Conservation (phyloP, 257 asterid genomes). For the Fraxinus excelsior region DNA sequence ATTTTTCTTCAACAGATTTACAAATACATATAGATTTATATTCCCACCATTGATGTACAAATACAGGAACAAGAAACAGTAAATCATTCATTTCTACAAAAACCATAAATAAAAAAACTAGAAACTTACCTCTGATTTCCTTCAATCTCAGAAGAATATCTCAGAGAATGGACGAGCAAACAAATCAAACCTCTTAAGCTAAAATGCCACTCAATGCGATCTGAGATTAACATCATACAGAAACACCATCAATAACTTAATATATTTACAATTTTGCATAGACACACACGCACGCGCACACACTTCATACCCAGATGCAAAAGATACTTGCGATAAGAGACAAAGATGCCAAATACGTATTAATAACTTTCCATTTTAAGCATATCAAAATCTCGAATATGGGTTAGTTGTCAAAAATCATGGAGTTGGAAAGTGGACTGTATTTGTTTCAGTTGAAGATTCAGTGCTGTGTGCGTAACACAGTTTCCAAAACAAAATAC, state of each 20-base stretch:
- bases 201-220: constrained; percentile 24
- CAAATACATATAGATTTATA: neutral
- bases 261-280: no score
- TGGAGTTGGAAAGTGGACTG: constrained; percentile 17
- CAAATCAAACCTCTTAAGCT: constrained; percentile 14
- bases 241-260: constrained; percentile 14
- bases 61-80: neutral
- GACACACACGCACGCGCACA: neutral
- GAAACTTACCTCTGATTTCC: constrained; percentile 24
- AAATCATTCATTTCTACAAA: neutral
- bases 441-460: neutral
- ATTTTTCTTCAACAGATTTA: neutral
- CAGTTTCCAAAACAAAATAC: neutral
- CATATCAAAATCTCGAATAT: constrained; percentile 19
- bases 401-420: constrained; percentile 20
- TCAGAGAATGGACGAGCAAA: constrained; percentile 18
- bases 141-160: constrained; percentile 18
- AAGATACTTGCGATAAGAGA: neutral
- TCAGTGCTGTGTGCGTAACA: constrained; percentile 1
- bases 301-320: neutral
- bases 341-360: constrained; percentile 22
- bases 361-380: constrained; percentile 22
- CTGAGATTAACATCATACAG: constrained; percentile 18
- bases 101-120: neutral
- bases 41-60: neutral